Evolutionary conservation across 805 yeast species (phyloP), one percentile per base, ranked within the genome.

Genomic region (Candida maris): DNA sequence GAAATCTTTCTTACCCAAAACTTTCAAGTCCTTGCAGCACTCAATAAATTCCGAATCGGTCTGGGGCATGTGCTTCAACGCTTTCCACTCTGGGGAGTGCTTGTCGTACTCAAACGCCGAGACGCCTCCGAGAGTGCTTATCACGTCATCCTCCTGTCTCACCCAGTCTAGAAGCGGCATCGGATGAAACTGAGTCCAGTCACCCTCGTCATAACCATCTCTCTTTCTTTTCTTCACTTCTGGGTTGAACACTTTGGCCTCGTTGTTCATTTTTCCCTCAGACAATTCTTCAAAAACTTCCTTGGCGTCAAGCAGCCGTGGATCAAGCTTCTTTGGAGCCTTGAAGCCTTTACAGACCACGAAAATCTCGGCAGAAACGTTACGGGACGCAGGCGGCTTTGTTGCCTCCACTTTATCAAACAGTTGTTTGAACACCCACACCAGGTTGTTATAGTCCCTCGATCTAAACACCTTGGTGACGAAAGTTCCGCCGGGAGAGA

Each of bases 391-490:
- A 6, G 99, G 97, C 6, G 99, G 99, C 58, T 93, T 93, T 0
- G 99, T 93, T 14, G 99, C 99, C 62, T 93, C 97, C 36, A 93
- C 97, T 57, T 84, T 89, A 36, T 88, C 96, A 57, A 93, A 93
- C 38, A 93, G 70, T 62, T 93, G 98, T 56, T 87, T 88, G 67
- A 93, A 91, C 4, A 91, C 95, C 99, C 99, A 93, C 75, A 93
- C 75, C 48, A 93, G 73, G 61, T 91, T 93, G 64, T 93, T 93
- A 66, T 93, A 93, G 69, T 93, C 99, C 66, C 89, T 88, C n/a
- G 98, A 93, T 65, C 99, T 77, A 79, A 93, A 93, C 59, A 93
- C 85, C 59, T 93, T 93, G 30, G 99, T 91, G 25, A 93, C 91
- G 61, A 93, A 93, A 21, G 93, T 86, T 50, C 99, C 99, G 35